These are phyloP conservation scores for Plasmodium gallinaceum DNA, from an alignment of 169 alveolate genomes.

Conservation along the genomic window DNA sequence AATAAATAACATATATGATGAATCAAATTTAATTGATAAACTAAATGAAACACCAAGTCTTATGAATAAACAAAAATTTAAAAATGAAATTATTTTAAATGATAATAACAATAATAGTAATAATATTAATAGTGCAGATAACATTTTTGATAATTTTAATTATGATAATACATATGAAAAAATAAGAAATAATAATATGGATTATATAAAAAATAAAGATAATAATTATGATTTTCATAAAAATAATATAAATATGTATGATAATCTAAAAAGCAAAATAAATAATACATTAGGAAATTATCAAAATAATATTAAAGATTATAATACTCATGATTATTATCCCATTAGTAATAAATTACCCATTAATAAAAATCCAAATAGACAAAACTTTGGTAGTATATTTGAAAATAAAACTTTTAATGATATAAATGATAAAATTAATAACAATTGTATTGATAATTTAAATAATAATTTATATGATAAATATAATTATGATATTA, in stretches of 20 bases:
- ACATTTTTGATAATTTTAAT: background rate
- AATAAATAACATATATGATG: background rate
- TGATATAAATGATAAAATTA: background rate
- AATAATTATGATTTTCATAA: background rate
- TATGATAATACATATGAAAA: slow-evolving; percentile 2
- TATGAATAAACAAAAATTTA: slow-evolving; percentile 22
- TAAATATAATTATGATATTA: background rate
- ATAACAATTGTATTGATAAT: background rate
- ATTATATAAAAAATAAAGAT: background rate
- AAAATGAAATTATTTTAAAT: background rate
- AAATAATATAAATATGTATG: slow-evolving; percentile 1
- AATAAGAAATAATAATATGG: background rate
- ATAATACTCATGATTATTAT: background rate
- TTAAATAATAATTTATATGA: background rate
- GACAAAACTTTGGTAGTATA: too few species aligned
- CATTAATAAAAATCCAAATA: too few species aligned
- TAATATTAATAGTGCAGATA: background rate
- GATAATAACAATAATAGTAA: background rate
- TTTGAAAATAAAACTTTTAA: background rate
- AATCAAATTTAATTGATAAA: slow-evolving; percentile 12
- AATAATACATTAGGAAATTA: background rate
- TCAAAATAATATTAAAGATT: background rate
- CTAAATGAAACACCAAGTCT: slow-evolving; percentile 44
- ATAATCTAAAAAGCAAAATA: background rate
- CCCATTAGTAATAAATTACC: too few species aligned